A percentile compares a stretch with the other conserved stretches of the same genome.
Evolutionary conservation across 1,139 yeast genomes (phyloP).

Genomic region (Taphrina populina): DNA sequence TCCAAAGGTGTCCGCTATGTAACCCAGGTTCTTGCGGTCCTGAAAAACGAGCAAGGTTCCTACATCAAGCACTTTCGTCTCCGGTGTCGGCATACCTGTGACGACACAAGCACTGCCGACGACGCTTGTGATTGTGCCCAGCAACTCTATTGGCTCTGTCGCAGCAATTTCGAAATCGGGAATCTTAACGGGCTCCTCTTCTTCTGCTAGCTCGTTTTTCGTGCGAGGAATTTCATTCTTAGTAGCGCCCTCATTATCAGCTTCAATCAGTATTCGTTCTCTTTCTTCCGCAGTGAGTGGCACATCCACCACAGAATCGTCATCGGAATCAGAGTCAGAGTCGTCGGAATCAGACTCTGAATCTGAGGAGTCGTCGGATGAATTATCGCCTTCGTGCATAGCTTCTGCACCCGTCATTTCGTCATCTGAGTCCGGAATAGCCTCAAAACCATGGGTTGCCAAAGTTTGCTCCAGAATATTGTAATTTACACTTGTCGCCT

Average conservation of each 20-base stretch:
- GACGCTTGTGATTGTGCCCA: slow-evolving; percentile 69
- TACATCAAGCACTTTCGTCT: slow-evolving; percentile 76
- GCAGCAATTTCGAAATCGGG: slow-evolving; percentile 30
- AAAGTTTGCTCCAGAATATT: slow-evolving; percentile 24
- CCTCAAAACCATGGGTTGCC: slow-evolving; percentile 28
- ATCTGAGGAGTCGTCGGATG: slow-evolving; percentile 7
- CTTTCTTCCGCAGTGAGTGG: slow-evolving; percentile 24
- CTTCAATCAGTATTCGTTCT: slow-evolving; percentile 21
- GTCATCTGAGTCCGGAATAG: slow-evolving; percentile 30
- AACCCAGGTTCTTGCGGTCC: slow-evolving; percentile 70
- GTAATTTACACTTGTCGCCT: slow-evolving; percentile 6
- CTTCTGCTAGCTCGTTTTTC: slow-evolving; percentile 25
- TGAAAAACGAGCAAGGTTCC: slow-evolving; percentile 77
- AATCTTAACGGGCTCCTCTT: slow-evolving; percentile 22
- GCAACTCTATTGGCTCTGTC: slow-evolving; percentile 60
- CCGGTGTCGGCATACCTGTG: slow-evolving; percentile 82
- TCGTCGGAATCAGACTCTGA: slow-evolving; percentile 17
- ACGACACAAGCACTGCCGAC: slow-evolving; percentile 59
- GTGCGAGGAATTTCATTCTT: slow-evolving; percentile 23
- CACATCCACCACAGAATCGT: slow-evolving; percentile 4
- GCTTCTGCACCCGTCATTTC: slow-evolving; percentile 4
- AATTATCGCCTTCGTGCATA: background rate
- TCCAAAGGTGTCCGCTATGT: slow-evolving; percentile 72
- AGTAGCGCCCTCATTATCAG: slow-evolving; percentile 24
- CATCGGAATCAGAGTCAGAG: slow-evolving; percentile 9